Base-by-base conservation (phyloP, 1,139 yeast genomes). In the Hemisphaericaspora xylanilytica region DNA sequence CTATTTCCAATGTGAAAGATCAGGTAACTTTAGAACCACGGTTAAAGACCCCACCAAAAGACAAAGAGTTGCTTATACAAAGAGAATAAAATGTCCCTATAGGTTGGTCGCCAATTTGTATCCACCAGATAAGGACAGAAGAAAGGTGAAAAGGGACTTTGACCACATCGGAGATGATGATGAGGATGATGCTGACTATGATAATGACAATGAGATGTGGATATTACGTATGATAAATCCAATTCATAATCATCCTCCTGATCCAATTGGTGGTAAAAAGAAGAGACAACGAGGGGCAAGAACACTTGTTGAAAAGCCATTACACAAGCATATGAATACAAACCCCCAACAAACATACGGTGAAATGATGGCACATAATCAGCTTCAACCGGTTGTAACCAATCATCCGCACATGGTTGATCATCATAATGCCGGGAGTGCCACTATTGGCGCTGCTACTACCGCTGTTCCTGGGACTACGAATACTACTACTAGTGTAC, bases 1-100 rank as follows among this genome's bases (percentile, higher is more conserved):
- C 12, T 72, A 72, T 52, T 72, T 71, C 56, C 76, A 70, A 52
- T 72, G 78, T 52, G 78, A 72, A 51, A 56, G 75, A 39, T 63
- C 72, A 7, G 78, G 78, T 2, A 59, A 66, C 18, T 72, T 71
- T 49, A 59, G 78, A 52, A 72, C 78, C 33, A 72, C 78, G 2
- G 78, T 72, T 37, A 71, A 71, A 55, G 76, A 70, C 45, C 61
- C 73, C 11, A 49, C 67, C 33, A 69, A 69, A 56, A 61, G 78
- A 56, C 76, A 72, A 50, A 55, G 78, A 48, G 74, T 71, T 20
- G 78, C 76, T n/a, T 72, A 71, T 56, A 71, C 77, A 43, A 72
- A 72, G 52, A 57, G 78, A 48, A 67, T 66, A 53, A 72, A 72
- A 55, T 72, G 78, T 56, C 75, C 73, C 16, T 72, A 70, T 56